phyloP scores from a whole-genome alignment of 2,329 filamentous ascomycete genomes.

The Talaromyces atroroseus region DNA sequence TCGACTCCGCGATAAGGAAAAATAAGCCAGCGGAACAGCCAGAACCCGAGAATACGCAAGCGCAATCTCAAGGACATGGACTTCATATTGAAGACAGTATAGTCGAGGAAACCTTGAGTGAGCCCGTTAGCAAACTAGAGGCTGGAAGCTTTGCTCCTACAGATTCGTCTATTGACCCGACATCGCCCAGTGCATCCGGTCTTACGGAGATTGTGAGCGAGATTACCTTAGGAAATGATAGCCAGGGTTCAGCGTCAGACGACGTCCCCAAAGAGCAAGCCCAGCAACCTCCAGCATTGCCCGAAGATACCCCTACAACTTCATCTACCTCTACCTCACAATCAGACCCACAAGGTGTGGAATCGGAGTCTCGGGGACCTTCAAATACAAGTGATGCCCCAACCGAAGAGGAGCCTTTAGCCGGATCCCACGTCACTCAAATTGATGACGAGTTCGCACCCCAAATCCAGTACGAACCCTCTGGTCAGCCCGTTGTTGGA shows the following conservation, averaged over 20 bases:
- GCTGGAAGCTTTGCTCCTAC: neutral
- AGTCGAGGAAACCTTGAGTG: constrained; percentile 68
- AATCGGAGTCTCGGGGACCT: constrained; percentile 12
- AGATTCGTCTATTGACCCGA: constrained; percentile 23
- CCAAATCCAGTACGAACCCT: constrained; percentile 54
- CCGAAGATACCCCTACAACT: constrained; percentile 64
- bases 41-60: constrained; percentile 20
- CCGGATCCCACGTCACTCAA: constrained; percentile 16
- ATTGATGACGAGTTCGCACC: constrained; percentile 22
- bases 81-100: constrained; percentile 64
- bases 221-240: constrained; percentile 57
- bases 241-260: constrained; percentile 37
- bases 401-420: constrained; percentile 12
- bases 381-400: constrained; percentile 10
- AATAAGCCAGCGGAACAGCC: constrained; percentile 19
- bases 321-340: constrained; percentile 50
- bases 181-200: constrained; percentile 49
- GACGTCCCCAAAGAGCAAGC: constrained; percentile 6
- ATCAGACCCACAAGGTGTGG: constrained; percentile 15
- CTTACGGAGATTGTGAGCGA: constrained; percentile 51
- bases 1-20: constrained; percentile 63
- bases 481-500: constrained; percentile 76
- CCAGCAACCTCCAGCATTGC: constrained; percentile 24
- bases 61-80: constrained; percentile 7
- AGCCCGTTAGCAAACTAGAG: neutral